Evolutionary conservation across 176 grass and related monocot genomes (phyloP).

Genomic region (Metroxylon sagu): DNA sequence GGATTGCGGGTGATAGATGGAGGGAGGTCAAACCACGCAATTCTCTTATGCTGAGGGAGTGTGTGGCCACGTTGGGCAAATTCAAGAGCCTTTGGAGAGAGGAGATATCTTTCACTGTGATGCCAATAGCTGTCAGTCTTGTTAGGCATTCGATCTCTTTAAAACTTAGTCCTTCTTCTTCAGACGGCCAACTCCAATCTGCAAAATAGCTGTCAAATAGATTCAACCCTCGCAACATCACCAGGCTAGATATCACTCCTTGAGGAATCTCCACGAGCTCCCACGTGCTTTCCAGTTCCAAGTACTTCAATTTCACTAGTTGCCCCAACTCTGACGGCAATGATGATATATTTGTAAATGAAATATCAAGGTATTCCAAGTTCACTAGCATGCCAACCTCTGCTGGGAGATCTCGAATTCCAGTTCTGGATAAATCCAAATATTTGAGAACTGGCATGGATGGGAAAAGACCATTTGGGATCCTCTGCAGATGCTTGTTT

Average conservation of each 20-base stretch:
- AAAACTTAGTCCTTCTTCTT: conserved; percentile 15
- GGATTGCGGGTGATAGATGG: conserved; percentile 6
- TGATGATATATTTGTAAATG: conserved; percentile 21
- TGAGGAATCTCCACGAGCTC: conserved; percentile 38
- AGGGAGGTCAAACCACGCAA: conserved; percentile 30
- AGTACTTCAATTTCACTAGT: conserved; percentile 20
- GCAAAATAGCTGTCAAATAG: conserved; percentile 29
- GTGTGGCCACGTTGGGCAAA: conserved; percentile 1
- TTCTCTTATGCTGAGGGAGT: conserved; percentile 27
- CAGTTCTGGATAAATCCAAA: conserved; percentile 36
- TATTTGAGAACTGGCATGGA: conserved; percentile 12
- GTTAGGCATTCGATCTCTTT: conserved; percentile 32
- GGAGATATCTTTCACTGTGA: conserved; percentile 24
- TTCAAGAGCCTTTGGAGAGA: conserved; percentile 24
- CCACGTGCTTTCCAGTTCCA: conserved; percentile 32
- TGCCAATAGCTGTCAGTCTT: conserved; percentile 24
- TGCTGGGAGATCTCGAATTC: conserved; percentile 32
- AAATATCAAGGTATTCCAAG: conserved; percentile 29
- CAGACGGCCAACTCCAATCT: conserved; percentile 10
- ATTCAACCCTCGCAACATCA: conserved; percentile 28
- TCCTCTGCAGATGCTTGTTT: conserved; percentile 24
- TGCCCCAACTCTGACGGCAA: conserved; percentile 11
- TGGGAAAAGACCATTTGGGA: conserved; percentile 17
- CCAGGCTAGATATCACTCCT: conserved; percentile 26
- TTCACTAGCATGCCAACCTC: conserved; percentile 31